A percentile compares a stretch with the other conserved stretches of the same genome.
These are phyloP conservation scores for Akanthomyces muscarius DNA, from an alignment of 2,329 filamentous ascomycete genomes.

Conservation along the genomic window DNA sequence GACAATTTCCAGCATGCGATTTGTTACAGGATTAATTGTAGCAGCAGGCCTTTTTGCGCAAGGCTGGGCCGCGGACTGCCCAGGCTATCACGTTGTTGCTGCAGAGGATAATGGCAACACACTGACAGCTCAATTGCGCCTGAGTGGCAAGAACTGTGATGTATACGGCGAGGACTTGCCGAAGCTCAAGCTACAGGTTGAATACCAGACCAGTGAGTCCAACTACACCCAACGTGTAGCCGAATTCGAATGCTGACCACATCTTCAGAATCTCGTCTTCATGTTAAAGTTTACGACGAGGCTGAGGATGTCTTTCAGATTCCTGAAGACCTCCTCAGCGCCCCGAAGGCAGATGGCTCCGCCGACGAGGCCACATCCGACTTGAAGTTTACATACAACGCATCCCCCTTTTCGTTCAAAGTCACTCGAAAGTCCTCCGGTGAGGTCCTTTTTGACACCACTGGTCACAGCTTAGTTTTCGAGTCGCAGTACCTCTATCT, in stretches of 20 bases:
- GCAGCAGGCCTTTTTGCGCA: not conserved
- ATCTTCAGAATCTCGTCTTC: constrained; percentile 58
- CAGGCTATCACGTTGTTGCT: not conserved
- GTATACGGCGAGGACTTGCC: constrained; percentile 7
- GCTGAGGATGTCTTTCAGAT: constrained; percentile 71
- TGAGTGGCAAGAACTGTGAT: not conserved
- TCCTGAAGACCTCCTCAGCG: constrained; percentile 63
- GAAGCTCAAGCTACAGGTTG: constrained; percentile 5
- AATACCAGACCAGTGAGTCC: constrained; percentile 6
- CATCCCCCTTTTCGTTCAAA: constrained; percentile 62
- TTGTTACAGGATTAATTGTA: not conserved
- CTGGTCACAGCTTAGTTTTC: constrained; percentile 63
- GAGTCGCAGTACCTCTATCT: constrained; percentile 74
- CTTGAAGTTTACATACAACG: constrained; percentile 43
- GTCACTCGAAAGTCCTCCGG: constrained; percentile 41
- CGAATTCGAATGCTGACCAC: too few species aligned
- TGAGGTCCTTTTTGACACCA: constrained; percentile 65
- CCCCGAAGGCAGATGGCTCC: constrained; percentile 8
- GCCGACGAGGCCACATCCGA: constrained; percentile 30
- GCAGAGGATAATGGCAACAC: not conserved
- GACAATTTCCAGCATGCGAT: not conserved
- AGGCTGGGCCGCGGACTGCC: not conserved
- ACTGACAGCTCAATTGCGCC: not conserved
- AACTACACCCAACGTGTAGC: too few species aligned
- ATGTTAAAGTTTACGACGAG: constrained; percentile 69